Base-by-base conservation (phyloP, 108 stramenopile species). In the Stephanodiscus minutulus region DNA sequence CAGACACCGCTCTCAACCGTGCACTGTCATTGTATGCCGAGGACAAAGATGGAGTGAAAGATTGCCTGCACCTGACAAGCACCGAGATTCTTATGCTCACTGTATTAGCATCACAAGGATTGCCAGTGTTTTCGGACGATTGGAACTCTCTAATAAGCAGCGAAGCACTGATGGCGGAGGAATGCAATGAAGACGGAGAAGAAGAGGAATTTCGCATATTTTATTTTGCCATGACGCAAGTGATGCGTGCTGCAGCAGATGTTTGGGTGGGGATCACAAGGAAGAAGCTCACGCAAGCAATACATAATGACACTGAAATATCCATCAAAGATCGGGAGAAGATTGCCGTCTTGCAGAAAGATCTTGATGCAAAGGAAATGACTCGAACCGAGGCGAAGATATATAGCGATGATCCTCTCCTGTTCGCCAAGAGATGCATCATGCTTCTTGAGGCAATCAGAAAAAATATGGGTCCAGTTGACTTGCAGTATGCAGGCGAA, bases 31-130 rank as follows among this genome's bases (percentile, higher is more conserved):
- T 55, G 1, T 61, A 71, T 15, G 39, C 37, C 21, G 54, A 71
- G 17, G 52, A 60, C 48, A 64, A 72, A 37, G 66, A 77, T 28
- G 68, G 37, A 17, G 65, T 55, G 43, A 70, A 57, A 27, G 36
- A 73, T 24, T 49, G 43, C 33, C 52, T 85, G 1, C 41, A 53
- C n/a, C 48, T 88, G n/a, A 84, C 83, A 13, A 68, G 72, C 21
- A 77, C 75, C 25, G 85, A 88, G 66, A 81, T 82, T 39, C 74
- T 88, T 8, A 82, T 87, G 43, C 80, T 89, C 5, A 82, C 66
- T 25, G 83, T 84, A n/a, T n/a, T 85, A 29, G 64, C 81, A 17
- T 77, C 80, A 41, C 76, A 84, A 64, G 88, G 88, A 1, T 28
- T 89, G 12, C 88, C 88, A 27, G 83, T 83, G 9, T 84, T 68